Conservation (phyloP, 495 filamentous ascomycete species). For the Geoglossum glabrum region DNA sequence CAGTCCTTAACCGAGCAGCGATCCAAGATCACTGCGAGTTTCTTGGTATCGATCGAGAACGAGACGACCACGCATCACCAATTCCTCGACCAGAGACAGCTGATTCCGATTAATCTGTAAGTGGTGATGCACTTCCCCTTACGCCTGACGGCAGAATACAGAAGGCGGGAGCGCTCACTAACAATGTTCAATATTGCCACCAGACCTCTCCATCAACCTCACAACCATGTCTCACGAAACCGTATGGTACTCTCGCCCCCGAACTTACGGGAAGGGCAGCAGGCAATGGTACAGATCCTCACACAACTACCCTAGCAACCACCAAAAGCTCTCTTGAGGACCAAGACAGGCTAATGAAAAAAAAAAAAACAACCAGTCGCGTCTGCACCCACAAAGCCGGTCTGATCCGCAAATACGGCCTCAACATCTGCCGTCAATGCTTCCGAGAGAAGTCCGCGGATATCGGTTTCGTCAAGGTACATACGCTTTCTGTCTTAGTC, state of each 20-base stretch:
- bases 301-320: not conserved
- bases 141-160: not conserved
- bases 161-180: not conserved
- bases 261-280: constrained; percentile 88
- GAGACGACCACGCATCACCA: not conserved
- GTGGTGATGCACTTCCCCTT: not conserved
- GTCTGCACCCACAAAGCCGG: constrained; percentile 89
- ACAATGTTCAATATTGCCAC: not conserved
- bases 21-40: not conserved
- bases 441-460: constrained; percentile 92
- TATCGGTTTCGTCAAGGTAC: constrained; percentile 96
- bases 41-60: not conserved
- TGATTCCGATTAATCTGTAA: not conserved
- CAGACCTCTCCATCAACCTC: not conserved
- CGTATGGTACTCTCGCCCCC: constrained; percentile 97
- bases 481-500: too few relatives aligned
- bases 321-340: not conserved
- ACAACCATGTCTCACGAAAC: constrained; percentile 89
- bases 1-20: not conserved
- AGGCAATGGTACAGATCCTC: constrained; percentile 52
- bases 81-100: not conserved
- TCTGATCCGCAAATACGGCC: constrained; percentile 97
- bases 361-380: constrained; percentile 36
- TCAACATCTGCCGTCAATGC: constrained; percentile 99
- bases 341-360: not conserved